Base-by-base conservation (phyloP, 2,329 filamentous ascomycete species). In the Hymenotorrendiella dingleyae region DNA sequence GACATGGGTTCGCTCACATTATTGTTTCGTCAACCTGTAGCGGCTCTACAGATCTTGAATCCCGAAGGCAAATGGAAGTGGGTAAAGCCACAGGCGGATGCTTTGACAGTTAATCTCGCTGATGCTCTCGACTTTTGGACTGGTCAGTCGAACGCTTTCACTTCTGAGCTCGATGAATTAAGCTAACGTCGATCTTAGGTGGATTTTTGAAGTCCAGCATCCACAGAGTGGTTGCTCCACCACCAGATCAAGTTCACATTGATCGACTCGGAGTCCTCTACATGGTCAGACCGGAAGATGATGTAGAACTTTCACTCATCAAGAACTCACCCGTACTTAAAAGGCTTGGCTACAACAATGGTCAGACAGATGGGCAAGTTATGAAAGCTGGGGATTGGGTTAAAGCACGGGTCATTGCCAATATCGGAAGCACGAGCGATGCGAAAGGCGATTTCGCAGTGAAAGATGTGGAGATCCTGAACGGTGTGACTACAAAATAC, bases 11-110 rank as follows among this genome's bases (percentile, higher is more conserved):
- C 70, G 0, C 63, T 78, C 0, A 79, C 76, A 0, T 61, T 80
- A 3, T 65, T 80, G 0, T 79, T 80, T 63, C 65, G 74, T 0
- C 76, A 80, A 46, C 76, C 76, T 0, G 71, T 80, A 1, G 73
- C 74, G 0, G 74, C 69, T 0, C 63, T 80, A 1, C 76, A 80
- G 50, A 73, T 79, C 21, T 69, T 71, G 19, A 66, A 67, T 12
- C 59, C 66, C 0, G 63, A 67, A 0, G 66, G 65, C 1, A 45
- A 68, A 2, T 76, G 73, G 72, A 73, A 70, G 27, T 75, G 66
- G 61, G 70, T 72, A 0, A 64, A 64, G 19, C 68, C 71, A 1
- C 64, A 72, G 2, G 64, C 71, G 5, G 71, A 68, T 0, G 73
- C 68, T 0, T 65, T 76, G 8, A 74, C 71, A 0, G 69, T 74